Base-by-base conservation (phyloP, 2,329 filamentous ascomycete species). In the Nemania abortiva region DNA sequence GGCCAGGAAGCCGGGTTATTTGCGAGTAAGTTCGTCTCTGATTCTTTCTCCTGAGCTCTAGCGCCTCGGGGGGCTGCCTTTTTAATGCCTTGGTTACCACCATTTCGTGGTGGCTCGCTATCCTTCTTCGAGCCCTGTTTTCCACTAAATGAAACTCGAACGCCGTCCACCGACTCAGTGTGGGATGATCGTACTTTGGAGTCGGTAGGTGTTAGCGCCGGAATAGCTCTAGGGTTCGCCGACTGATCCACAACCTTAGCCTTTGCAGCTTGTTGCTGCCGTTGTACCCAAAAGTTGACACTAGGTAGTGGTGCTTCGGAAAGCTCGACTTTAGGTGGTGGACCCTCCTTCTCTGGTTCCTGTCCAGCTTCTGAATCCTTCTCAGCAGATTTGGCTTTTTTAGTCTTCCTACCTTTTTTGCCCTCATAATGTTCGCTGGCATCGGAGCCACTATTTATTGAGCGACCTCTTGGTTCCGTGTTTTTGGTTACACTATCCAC, bases 1-100 rank as follows among this genome's bases (percentile, higher is more conserved):
- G 96, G 96, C 96, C 96, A 99, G 22, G 90, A 90, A 62, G 89
- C 84, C 58, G 93, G 87, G 79, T 98, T 87, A 79, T 97, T 95
- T 67, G 88, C 90, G 55, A 93, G 91, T 1, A 92, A 86, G 29
- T 92, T 92, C 4, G 84, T 56, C 47, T 79, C 81, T 1, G 80
- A 79, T 13, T 84, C 83, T 71, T 82, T 86, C 22, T 87, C 85
- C 2, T 78, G 75, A 20, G 76, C 71, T 68, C 86, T 83, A 64
- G 81, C 81, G 9, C 85, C 86, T 55, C 87, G 83, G 3, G 82
- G 78, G 3, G 77, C 83, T 47, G 73, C 75, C 68, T 84, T 84
- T 53, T 83, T 80, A 5, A 77, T 63, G n/a, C 73, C 72, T 61
- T 80, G 82, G 63, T 84, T 84, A 65, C 80, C 76, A 65, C 81